These are phyloP conservation scores for Chlamydomonas urium DNA, from an alignment of 139 green algal genomes.

Conservation along the genomic window DNA sequence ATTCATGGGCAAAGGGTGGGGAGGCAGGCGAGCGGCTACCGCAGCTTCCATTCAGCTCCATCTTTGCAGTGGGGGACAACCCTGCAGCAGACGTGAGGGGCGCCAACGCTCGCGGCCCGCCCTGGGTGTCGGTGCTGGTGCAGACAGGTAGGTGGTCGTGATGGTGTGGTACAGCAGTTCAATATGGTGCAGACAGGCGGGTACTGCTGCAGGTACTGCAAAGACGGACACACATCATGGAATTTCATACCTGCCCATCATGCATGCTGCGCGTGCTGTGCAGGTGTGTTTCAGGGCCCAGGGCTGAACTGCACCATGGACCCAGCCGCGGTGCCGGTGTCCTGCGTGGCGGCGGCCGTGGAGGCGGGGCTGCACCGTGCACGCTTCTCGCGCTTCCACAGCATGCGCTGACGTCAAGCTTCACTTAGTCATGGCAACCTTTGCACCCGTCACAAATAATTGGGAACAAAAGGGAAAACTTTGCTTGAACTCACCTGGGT, in stretches of 20 bases:
- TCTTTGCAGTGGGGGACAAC: slow-evolving; percentile 83
- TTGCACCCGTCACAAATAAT: too few species aligned
- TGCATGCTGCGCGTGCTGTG: not conserved
- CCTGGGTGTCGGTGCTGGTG: slow-evolving; percentile 80
- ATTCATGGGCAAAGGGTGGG: not conserved
- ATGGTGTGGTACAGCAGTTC: not conserved
- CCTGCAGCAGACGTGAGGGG: slow-evolving; percentile 70
- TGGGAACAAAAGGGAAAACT: too few species aligned
- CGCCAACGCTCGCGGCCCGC: slow-evolving; percentile 55
- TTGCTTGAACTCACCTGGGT: too few species aligned
- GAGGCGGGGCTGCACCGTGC: not conserved
- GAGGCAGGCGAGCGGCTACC: not conserved
- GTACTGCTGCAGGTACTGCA: not conserved
- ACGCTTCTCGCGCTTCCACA: not conserved
- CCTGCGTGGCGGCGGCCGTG: not conserved
- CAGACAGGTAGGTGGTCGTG: slow-evolving; percentile 52
- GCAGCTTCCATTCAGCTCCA: slow-evolving; percentile 36
- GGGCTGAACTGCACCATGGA: slow-evolving; percentile 41
- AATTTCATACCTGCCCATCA: not conserved
- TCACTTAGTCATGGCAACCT: too few species aligned
- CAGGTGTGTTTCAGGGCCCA: slow-evolving; percentile 61
- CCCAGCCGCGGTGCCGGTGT: not conserved
- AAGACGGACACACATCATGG: not conserved
- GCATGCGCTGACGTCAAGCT: not conserved
- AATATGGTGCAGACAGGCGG: not conserved